phyloP scores from a whole-genome alignment of 805 yeast genomes.

The Zygosaccharomyces rouxii region DNA sequence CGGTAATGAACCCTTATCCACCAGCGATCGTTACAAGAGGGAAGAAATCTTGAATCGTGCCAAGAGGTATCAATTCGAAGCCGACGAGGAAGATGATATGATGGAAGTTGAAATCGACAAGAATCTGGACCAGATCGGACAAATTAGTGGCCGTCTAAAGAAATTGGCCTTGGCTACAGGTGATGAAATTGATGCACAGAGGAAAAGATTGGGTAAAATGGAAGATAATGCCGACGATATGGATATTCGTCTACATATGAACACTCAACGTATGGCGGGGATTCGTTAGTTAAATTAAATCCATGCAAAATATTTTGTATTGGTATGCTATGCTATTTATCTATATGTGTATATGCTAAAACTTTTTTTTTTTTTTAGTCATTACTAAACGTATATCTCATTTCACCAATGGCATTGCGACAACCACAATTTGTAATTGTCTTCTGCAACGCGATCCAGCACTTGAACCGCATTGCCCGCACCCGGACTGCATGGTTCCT shows the following conservation, averaged over 20 bases:
- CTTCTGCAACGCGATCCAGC: slow-evolving; percentile 29
- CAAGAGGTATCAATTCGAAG: slow-evolving; percentile 72
- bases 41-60: slow-evolving; percentile 46
- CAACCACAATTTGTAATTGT: slow-evolving; percentile 32
- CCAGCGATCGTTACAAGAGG: slow-evolving; percentile 37
- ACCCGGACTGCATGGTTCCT: neutral
- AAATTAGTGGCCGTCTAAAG: slow-evolving; percentile 64
- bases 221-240: slow-evolving; percentile 80
- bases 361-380: too few species aligned
- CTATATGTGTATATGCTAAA: slow-evolving; percentile 7
- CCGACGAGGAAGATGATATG: slow-evolving; percentile 89
- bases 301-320: neutral
- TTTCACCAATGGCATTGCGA: slow-evolving; percentile 16
- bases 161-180: slow-evolving; percentile 68
- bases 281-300: slow-evolving; percentile 34
- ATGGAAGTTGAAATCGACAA: slow-evolving; percentile 82
- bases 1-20: slow-evolving; percentile 36
- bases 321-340: slow-evolving; percentile 8
- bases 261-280: slow-evolving; percentile 61
- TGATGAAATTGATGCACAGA: slow-evolving; percentile 76
- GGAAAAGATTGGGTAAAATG: slow-evolving; percentile 63
- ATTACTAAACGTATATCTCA: too few species aligned
- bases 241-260: slow-evolving; percentile 78
- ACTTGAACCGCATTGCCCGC: slow-evolving; percentile 1
- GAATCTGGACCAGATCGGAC: slow-evolving; percentile 74